Conservation (phyloP, 805 yeast genomes). For the Yarrowia sp. region DNA sequence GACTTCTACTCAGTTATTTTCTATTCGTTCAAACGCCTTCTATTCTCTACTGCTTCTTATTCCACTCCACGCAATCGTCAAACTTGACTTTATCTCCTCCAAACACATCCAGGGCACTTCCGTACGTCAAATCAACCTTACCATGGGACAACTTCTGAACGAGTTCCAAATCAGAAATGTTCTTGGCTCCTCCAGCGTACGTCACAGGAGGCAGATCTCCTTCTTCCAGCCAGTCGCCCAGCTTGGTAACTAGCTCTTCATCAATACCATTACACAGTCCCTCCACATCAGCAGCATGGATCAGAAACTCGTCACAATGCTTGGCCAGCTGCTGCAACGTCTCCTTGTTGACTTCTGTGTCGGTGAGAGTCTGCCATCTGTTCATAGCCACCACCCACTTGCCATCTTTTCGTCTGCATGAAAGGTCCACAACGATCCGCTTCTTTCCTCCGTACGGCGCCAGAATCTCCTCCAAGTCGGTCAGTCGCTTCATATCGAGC, state of each 20-base stretch:
- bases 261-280: slow-evolving; percentile 95
- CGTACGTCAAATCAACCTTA: slow-evolving; percentile 86
- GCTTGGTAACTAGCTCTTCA: slow-evolving; percentile 61
- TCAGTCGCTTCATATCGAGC: slow-evolving; percentile 53
- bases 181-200: slow-evolving; percentile 96
- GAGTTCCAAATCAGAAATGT: slow-evolving; percentile 60
- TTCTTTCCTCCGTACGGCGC: slow-evolving; percentile 47
- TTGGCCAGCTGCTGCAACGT: slow-evolving; percentile 54
- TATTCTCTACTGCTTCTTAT: slow-evolving; percentile 37
- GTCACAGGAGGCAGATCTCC: slow-evolving; percentile 58
- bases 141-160: slow-evolving; percentile 72
- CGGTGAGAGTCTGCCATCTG: slow-evolving; percentile 92
- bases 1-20: no score
- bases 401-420: slow-evolving; percentile 62
- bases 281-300: slow-evolving; percentile 98
- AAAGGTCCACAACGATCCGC: slow-evolving; percentile 79
- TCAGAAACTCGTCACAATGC: slow-evolving; percentile 81
- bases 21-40: no score
- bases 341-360: slow-evolving; percentile 51
- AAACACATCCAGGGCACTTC: slow-evolving; percentile 90
- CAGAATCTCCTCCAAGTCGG: slow-evolving; percentile 50
- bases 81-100: slow-evolving; percentile 84
- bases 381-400: slow-evolving; percentile 96
- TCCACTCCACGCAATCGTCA: slow-evolving; percentile 76
- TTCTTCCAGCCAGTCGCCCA: slow-evolving; percentile 70